These are phyloP conservation scores for Pseudonitzschia multistriata DNA, from an alignment of 108 stramenopile genomes.

Conservation along the genomic window DNA sequence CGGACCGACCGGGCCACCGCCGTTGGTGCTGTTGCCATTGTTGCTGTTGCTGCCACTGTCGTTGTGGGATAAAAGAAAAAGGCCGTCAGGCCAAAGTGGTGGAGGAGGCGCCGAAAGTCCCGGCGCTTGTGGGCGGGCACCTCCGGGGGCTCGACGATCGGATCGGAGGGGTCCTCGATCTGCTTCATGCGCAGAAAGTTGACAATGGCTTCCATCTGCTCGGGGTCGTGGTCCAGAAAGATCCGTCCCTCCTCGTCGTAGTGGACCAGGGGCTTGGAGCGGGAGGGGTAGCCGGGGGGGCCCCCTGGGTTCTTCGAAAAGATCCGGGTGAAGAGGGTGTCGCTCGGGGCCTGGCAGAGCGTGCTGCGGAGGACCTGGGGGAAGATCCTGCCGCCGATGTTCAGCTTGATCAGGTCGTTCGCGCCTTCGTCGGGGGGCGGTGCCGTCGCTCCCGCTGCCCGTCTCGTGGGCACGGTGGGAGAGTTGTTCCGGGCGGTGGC, in stretches of 20 bases:
- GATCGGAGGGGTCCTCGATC: conserved; percentile 5
- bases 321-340: not conserved
- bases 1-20: too few species aligned
- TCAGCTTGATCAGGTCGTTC: not conserved
- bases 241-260: not conserved
- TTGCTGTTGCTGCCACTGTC: too few species aligned
- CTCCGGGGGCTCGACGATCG: not conserved
- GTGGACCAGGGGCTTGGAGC: not conserved
- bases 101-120: not conserved
- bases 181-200: conserved; percentile 3
- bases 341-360: not conserved
- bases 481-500: too few species aligned
- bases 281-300: not conserved
- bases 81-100: conserved; percentile 7
- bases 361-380: conserved; percentile 4
- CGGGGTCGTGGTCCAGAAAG: conserved; percentile 10
- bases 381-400: conserved; percentile 1
- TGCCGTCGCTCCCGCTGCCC: too few species aligned
- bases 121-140: not conserved
- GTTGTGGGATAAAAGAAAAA: conserved; percentile 9
- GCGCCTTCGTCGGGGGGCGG: not conserved
- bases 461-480: too few species aligned
- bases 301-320: not conserved
- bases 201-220: conserved; percentile 1
- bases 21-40: too few species aligned